Conservation (phyloP, 2,329 filamentous ascomycete species). For the Colletotrichum spaethianum region DNA sequence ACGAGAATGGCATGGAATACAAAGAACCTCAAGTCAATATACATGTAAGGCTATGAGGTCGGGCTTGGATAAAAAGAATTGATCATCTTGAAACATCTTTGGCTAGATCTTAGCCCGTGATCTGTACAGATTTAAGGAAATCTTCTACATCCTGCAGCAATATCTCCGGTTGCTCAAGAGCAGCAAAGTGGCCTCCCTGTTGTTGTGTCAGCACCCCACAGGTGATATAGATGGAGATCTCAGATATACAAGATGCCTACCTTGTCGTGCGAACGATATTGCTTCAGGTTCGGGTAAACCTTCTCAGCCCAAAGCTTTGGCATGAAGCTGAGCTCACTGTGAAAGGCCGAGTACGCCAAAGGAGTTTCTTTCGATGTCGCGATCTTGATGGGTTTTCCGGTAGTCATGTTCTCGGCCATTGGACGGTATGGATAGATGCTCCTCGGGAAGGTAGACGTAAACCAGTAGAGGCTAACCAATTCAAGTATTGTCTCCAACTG, state of each 20-base stretch:
- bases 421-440: slow-evolving; percentile 65
- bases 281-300: slow-evolving; percentile 39
- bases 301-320: slow-evolving; percentile 53
- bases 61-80: too few species aligned
- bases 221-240: not conserved
- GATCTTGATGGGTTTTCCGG: slow-evolving; percentile 37
- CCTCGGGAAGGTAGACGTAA: slow-evolving; percentile 63
- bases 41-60: not conserved
- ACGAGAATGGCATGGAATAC: not conserved
- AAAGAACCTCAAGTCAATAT: slow-evolving; percentile 9
- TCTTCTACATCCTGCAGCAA: slow-evolving; percentile 30
- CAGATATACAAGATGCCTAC: not conserved
- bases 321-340: slow-evolving; percentile 55
- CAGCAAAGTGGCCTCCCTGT: slow-evolving; percentile 32
- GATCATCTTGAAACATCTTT: too few species aligned
- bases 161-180: slow-evolving; percentile 38
- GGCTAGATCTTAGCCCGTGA: not conserved
- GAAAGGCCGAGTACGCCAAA: slow-evolving; percentile 62
- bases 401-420: not conserved
- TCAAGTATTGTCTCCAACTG: slow-evolving; percentile 61
- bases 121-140: not conserved
- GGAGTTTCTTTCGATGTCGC: slow-evolving; percentile 56
- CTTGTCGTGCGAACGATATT: slow-evolving; percentile 31
- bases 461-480: slow-evolving; percentile 68
- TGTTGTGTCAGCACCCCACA: not conserved